Evolutionary conservation across 176 grass and related monocot species (phyloP).

Genomic region (maize (Zea mays)): Zm-B73-REFERENCE-NAM-5.0 NC_050101.1:178933501-178934000

Average conservation of each 20-base stretch:
- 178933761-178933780: conserved; percentile 31
- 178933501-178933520: conserved; percentile 7
- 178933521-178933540: conserved; percentile 34
- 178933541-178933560: conserved; percentile 25
- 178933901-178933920: no score
- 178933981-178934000: conserved; percentile 53
- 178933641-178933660: conserved; percentile 28
- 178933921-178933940: conserved; percentile 10
- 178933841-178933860: conserved; percentile 48
- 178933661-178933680: not conserved
- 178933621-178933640: conserved; percentile 16
- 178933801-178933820: conserved; percentile 46
- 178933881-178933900: conserved; percentile 6
- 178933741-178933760: not conserved
- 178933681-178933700: conserved; percentile 11
- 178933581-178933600: conserved; percentile 32
- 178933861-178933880: not conserved
- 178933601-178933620: conserved; percentile 18
- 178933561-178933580: conserved; percentile 26
- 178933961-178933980: conserved; percentile 67
- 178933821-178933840: conserved; percentile 67
- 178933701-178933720: conserved; percentile 38
- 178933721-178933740: not conserved
- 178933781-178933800: conserved; percentile 40
- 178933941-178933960: conserved; percentile 43